These are phyloP conservation scores for Erysimum cheiranthoides DNA, from an alignment of 345 rosid species.

Conservation along the genomic window DNA sequence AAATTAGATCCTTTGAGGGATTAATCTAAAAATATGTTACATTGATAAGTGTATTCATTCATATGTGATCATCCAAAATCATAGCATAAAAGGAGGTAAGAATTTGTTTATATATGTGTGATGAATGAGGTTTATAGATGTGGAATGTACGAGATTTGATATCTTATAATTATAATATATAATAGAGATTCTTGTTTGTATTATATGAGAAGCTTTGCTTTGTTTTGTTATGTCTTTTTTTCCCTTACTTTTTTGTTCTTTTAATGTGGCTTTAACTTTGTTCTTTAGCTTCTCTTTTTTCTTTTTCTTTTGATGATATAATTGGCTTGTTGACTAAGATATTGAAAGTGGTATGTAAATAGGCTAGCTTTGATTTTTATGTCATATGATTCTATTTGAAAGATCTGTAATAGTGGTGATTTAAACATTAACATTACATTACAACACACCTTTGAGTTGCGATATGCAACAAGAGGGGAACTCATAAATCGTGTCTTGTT, in stretches of 20 bases:
- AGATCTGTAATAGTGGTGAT: slow-evolving; percentile 1
- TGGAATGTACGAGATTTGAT: slow-evolving; percentile 9
- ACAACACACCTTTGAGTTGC: no score
- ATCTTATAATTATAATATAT: slow-evolving; percentile 24
- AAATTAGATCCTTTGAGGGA: slow-evolving; percentile 26
- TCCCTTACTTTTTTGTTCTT: slow-evolving; percentile 38
- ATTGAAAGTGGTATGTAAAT: slow-evolving; percentile 33
- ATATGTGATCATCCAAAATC: slow-evolving; percentile 21
- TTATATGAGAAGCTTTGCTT: slow-evolving; percentile 40
- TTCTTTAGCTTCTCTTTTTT: slow-evolving; percentile 38
- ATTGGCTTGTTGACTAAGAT: slow-evolving; percentile 50
- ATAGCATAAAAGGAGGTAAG: slow-evolving; percentile 25
- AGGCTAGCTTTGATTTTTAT: slow-evolving; percentile 20
- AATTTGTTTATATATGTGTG: slow-evolving; percentile 25
- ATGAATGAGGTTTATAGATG: slow-evolving; percentile 22
- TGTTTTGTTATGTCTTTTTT: not conserved
- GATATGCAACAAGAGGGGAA: no score
- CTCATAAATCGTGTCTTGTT: no score
- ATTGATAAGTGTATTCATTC: not conserved
- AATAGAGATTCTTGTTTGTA: slow-evolving; percentile 22
- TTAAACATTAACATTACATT: not conserved
- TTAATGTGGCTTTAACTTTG: slow-evolving; percentile 46
- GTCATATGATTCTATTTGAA: slow-evolving; percentile 24
- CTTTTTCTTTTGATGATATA: slow-evolving; percentile 35
- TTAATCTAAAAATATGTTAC: slow-evolving; percentile 18